Conservation (phyloP, 2,329 filamentous ascomycete species). For the Fusarium annulatum region DNA sequence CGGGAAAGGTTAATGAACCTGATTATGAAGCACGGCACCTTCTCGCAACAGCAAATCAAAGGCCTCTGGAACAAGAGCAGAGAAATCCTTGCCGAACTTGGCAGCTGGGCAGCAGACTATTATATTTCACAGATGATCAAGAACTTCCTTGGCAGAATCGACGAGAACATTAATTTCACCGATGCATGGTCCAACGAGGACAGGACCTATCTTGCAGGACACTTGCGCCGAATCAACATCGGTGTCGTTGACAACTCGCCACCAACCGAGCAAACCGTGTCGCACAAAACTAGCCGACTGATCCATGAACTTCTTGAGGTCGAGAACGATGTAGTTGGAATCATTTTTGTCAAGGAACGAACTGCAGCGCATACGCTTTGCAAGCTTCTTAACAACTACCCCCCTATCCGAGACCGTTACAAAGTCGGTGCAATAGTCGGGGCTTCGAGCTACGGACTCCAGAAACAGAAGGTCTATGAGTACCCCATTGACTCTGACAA, state of each 20-base stretch:
- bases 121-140: conserved; percentile 67
- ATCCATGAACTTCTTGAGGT: conserved; percentile 61
- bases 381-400: conserved; percentile 66
- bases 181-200: conserved; percentile 61
- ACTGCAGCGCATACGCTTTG: conserved; percentile 69
- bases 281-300: conserved; percentile 68
- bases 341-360: conserved; percentile 76
- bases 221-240: conserved; percentile 54
- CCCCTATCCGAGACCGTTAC: conserved; percentile 59
- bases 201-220: conserved; percentile 64
- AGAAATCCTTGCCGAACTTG: conserved; percentile 68
- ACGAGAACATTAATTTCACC: conserved; percentile 42
- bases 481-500: conserved; percentile 48
- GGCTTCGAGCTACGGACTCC: conserved; percentile 53
- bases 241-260: conserved; percentile 20
- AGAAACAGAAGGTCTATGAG: conserved; percentile 56
- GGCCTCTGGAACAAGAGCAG: conserved; percentile 62
- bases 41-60: conserved; percentile 65
- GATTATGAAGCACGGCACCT: conserved; percentile 60
- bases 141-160: conserved; percentile 45
- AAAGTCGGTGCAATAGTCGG: conserved; percentile 67
- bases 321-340: conserved; percentile 61
- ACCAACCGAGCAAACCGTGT: conserved; percentile 51
- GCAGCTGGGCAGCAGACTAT: conserved; percentile 74
- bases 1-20: conserved; percentile 52